phyloP scores from a whole-genome alignment of 257 asterid genomes.

The Penstemon eatonii region DNA sequence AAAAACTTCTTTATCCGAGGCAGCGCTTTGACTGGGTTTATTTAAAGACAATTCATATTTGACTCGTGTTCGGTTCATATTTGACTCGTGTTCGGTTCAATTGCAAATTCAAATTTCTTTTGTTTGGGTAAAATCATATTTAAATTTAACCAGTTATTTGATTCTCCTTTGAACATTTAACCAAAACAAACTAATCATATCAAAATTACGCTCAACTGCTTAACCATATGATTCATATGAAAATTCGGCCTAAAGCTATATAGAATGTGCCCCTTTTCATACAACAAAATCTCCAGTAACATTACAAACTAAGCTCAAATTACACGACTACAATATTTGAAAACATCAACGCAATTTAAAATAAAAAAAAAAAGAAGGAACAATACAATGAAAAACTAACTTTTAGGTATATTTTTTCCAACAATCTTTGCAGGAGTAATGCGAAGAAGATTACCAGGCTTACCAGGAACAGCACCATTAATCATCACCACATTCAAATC shows the following conservation, averaged over 20 bases:
- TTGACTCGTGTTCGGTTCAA: too few relatives aligned
- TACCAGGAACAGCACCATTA: conserved; percentile 96
- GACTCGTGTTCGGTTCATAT: too few relatives aligned
- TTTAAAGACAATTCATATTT: too few relatives aligned
- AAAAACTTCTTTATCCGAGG: conserved; percentile 19
- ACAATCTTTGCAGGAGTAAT: conserved; percentile 95
- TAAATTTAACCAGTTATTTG: too few relatives aligned
- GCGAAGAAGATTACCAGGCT: conserved; percentile 95
- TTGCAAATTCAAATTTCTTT: too few relatives aligned
- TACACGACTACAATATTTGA: background rate
- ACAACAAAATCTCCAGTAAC: background rate
- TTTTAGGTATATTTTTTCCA: conserved; percentile 78
- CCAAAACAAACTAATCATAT: too few relatives aligned
- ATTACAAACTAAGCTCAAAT: background rate
- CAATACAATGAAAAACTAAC: conserved; percentile 29
- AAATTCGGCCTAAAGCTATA: too few relatives aligned
- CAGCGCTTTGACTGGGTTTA: background rate
- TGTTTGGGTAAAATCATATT: too few relatives aligned
- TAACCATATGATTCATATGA: too few relatives aligned
- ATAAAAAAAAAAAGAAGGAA: background rate
- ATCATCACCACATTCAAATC: conserved; percentile 78
- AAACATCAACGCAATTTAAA: conserved; percentile 21
- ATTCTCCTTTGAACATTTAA: too few relatives aligned
- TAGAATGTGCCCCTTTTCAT: too few relatives aligned
- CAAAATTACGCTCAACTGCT: too few relatives aligned